Base-by-base conservation (phyloP, 2,329 filamentous ascomycete genomes). In the Penicillium glabrum region DNA sequence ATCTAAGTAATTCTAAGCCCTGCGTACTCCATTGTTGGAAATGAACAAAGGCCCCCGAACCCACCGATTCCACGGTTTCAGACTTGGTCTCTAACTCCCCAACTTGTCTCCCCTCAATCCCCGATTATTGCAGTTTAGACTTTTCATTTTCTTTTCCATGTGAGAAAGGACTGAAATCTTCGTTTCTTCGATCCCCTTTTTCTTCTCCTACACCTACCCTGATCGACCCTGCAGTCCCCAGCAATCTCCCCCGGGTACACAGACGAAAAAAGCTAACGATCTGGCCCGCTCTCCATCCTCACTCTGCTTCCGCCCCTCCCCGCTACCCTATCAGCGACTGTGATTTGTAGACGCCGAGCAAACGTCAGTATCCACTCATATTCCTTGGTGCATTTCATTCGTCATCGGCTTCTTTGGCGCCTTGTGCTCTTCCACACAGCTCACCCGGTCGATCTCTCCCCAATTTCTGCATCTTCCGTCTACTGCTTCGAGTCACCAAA, bases 261-360 rank as follows among this genome's bases (percentile, higher is more conserved):
- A 24, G 47, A 41, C 11, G 27, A 24, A 21, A 47, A 16, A 49
- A 50, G 58, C 62, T 63, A 61, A 59, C 56, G 58, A 63, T 58
- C 51, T 27, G 61, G 61, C 57, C 61, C 61, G 58, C 50, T n/a
- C 37, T 46, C 13, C 24, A 46, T 31, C 50, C 47, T 56, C 39
- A 31, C 39, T 47, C 54, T 39, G 35, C n/a, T 21, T 21, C 37
- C 49, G 37, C 49, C 39, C 21, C 49, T 44, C 26, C 39, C 27
- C 39, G 19, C 19, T 21, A 29, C 27, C 61, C 61, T 59, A 65
- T 63, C 60, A 63, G 52, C 51, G 24, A 26, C 51, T 55, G 19
- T 43, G 46, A n/a, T 61, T 63, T 54, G 47, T 66, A 61, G 56
- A 63, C 63, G 63, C 62, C 57, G 64, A 66, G 62, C 66, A 68